Evolutionary conservation across 2,329 filamentous ascomycete species (phyloP).

Genomic region (Triangularia verruculosa): DNA sequence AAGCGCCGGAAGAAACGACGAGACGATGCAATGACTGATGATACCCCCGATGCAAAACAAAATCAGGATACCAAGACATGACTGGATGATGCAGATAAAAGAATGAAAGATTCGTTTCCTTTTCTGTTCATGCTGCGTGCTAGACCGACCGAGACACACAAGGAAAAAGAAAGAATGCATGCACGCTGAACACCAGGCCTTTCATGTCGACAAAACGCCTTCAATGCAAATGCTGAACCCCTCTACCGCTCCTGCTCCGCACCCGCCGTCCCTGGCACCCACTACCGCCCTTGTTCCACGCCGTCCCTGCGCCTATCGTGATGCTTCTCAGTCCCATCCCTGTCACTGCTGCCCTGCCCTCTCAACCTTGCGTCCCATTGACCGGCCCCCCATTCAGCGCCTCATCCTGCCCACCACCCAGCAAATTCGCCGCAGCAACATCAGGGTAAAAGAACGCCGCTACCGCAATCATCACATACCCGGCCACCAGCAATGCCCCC

Average conservation of each 20-base stretch:
- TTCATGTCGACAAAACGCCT: neutral
- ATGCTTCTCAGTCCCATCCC: neutral
- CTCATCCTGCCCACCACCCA: neutral
- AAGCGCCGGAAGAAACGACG: conserved; percentile 23
- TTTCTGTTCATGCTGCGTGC: neutral
- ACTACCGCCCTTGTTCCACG: neutral
- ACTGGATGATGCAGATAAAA: neutral
- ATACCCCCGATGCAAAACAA: neutral
- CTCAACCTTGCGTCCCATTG: neutral
- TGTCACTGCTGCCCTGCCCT: neutral
- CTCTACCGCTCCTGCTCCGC: neutral
- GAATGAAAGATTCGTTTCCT: neutral
- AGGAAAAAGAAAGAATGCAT: neutral
- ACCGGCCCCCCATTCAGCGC: neutral
- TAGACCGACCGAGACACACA: neutral
- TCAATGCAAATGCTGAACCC: neutral
- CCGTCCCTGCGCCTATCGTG: neutral
- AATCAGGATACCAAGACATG: neutral
- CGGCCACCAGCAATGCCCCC: conserved; percentile 65
- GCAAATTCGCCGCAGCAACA: neutral
- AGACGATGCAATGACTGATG: neutral
- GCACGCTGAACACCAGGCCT: neutral
- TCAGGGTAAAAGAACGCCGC: conserved; percentile 66
- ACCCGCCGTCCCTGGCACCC: neutral
- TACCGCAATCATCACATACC: conserved; percentile 65